phyloP scores from a whole-genome alignment of 345 rosid species.

The Zanthoxylum bungeanum region DNA sequence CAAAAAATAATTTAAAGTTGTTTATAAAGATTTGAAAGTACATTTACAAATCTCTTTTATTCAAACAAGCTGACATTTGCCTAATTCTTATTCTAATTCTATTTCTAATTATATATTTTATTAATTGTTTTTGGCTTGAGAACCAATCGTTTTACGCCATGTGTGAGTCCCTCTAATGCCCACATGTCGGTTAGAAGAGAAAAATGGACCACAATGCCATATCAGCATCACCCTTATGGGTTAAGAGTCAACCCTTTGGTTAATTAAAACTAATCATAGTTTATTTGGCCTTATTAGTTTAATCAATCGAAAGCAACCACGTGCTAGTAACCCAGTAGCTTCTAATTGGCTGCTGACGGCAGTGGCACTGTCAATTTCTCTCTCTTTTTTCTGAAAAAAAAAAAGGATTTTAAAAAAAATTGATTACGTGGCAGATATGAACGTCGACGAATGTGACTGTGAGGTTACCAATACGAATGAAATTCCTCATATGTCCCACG shows the following conservation, averaged over 20 bases:
- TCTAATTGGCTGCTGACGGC: neutral
- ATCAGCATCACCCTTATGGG: neutral
- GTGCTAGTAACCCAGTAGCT: neutral
- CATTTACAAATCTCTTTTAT: neutral
- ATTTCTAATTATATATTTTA: no score
- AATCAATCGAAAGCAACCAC: neutral
- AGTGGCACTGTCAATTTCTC: neutral
- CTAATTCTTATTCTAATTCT: neutral
- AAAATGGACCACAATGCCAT: constrained; percentile 13
- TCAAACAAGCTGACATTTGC: constrained; percentile 13
- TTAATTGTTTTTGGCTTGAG: neutral
- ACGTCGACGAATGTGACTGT: constrained; percentile 11
- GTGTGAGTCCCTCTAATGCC: neutral
- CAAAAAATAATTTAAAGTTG: neutral
- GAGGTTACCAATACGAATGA: constrained; percentile 25
- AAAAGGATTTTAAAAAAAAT: no score
- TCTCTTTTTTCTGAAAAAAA: neutral
- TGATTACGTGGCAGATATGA: constrained; percentile 22
- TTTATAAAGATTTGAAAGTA: neutral
- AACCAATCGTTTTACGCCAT: neutral
- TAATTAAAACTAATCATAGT: neutral
- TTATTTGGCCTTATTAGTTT: neutral
- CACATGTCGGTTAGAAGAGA: constrained; percentile 7
- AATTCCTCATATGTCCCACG: constrained; percentile 19
- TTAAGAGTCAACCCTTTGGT: constrained; percentile 9